Conservation (phyloP, 192 early-diverging fungal genomes). For the Phycomyces blakesleeanus region DNA sequence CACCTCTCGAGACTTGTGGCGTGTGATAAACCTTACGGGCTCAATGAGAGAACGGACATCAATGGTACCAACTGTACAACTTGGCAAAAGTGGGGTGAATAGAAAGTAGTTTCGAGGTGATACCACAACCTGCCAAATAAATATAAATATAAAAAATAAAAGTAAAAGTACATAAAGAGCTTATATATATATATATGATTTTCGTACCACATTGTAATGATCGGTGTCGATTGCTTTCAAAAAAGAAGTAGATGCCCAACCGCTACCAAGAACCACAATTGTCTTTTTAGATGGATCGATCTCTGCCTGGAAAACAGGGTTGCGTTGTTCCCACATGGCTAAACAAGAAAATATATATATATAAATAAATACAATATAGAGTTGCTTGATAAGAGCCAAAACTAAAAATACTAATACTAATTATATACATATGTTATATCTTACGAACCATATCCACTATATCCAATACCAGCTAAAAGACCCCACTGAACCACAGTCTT, state of each 20-base stretch:
- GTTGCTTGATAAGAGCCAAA: too few relatives aligned
- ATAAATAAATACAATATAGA: too few relatives aligned
- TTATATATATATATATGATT: too few relatives aligned
- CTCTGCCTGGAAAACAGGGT: not conserved
- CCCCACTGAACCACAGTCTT: too few relatives aligned
- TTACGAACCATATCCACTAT: too few relatives aligned
- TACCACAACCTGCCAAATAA: constrained; percentile 44
- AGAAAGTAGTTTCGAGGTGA: constrained; percentile 90
- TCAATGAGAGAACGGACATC: constrained; percentile 84
- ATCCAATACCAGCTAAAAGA: too few relatives aligned
- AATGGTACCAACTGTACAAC: constrained; percentile 82
- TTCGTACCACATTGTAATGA: constrained; percentile 38
- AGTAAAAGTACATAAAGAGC: too few relatives aligned
- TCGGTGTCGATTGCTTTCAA: constrained; percentile 37
- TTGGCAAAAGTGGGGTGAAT: constrained; percentile 70
- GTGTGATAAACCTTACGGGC: constrained; percentile 81
- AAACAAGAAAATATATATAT: not conserved
- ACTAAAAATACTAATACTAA: too few relatives aligned
- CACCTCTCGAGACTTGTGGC: constrained; percentile 82
- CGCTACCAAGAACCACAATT: constrained; percentile 36
- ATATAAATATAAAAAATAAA: too few relatives aligned
- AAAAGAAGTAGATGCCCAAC: constrained; percentile 41
- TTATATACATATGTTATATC: too few relatives aligned
- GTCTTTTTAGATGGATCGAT: constrained; percentile 45
- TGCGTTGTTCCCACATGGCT: not conserved